A percentile compares a stretch with the other conserved stretches of the same genome.
These are phyloP conservation scores for Xylariaceae sp. DNA, from an alignment of 2,329 filamentous ascomycete species.

Conservation along the genomic window DNA sequence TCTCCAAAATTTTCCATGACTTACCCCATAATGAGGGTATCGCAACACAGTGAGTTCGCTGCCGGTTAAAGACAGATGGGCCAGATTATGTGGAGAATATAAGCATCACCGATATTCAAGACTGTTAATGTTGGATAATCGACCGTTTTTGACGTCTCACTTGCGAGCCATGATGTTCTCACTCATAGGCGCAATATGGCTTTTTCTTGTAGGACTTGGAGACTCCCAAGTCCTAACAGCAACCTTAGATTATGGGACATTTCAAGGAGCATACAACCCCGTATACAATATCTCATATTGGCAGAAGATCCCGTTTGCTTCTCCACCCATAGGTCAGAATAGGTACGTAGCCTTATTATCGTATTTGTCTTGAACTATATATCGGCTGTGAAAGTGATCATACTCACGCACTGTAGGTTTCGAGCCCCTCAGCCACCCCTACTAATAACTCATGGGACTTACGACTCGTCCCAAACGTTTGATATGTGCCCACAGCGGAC, in stretches of 20 bases:
- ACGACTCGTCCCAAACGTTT: constrained; percentile 61
- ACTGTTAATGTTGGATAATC: background rate
- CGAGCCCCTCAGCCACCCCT: constrained; percentile 64
- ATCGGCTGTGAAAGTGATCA: background rate
- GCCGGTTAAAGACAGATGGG: constrained; percentile 10
- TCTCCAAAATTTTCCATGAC: constrained; percentile 22
- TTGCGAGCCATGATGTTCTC: constrained; percentile 5
- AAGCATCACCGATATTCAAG: constrained; percentile 1
- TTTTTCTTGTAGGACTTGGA: constrained; percentile 15
- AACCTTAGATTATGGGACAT: constrained; percentile 56
- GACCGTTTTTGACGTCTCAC: background rate
- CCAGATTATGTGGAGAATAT: constrained; percentile 13
- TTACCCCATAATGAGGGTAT: constrained; percentile 1
- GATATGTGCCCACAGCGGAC: constrained; percentile 66
- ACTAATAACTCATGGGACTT: constrained; percentile 54
- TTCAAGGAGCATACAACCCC: constrained; percentile 58
- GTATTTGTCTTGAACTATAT: background rate
- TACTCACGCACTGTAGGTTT: constrained; percentile 51
- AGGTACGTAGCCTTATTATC: constrained; percentile 22
- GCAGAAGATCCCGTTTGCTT: constrained; percentile 66
- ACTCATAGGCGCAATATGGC: constrained; percentile 5
- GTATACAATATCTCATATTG: constrained; percentile 65
- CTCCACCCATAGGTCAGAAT: constrained; percentile 62
- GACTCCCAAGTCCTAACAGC: constrained; percentile 44
- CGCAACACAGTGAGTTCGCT: background rate